Conservation (phyloP, 495 filamentous ascomycete species). For the Annulohypoxylon moriforme region DNA sequence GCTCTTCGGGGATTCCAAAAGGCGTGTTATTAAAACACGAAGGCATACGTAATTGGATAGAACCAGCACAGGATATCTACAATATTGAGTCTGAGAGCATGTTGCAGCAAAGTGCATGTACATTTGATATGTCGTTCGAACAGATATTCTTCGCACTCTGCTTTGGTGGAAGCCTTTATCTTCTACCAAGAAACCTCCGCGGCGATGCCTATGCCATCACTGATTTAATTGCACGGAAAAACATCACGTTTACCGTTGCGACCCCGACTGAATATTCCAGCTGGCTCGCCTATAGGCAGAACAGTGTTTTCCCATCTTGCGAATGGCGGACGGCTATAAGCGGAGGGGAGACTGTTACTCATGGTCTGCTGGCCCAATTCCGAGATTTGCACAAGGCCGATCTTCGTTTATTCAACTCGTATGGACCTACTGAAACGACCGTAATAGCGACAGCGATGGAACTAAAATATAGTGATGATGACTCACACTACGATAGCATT, state of each 20-base stretch:
- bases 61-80: slow-evolving; percentile 14
- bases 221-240: slow-evolving; percentile 28
- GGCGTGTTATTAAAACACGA: slow-evolving; percentile 41
- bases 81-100: slow-evolving; percentile 28
- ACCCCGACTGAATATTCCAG: slow-evolving; percentile 45
- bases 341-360: slow-evolving; percentile 42
- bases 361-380: slow-evolving; percentile 31
- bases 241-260: slow-evolving; percentile 43
- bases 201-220: slow-evolving; percentile 42
- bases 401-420: slow-evolving; percentile 47
- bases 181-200: slow-evolving; percentile 32
- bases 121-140: slow-evolving; percentile 47
- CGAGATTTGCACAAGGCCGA: slow-evolving; percentile 10
- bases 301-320: neutral
- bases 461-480: slow-evolving; percentile 2
- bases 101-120: slow-evolving; percentile 47
- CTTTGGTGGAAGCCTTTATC: slow-evolving; percentile 40
- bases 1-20: slow-evolving; percentile 1
- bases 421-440: slow-evolving; percentile 50
- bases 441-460: slow-evolving; percentile 25
- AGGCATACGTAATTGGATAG: slow-evolving; percentile 38
- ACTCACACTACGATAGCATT: neutral
- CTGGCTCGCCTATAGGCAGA: slow-evolving; percentile 35
- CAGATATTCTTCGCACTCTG: slow-evolving; percentile 47
- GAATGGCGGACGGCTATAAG: slow-evolving; percentile 44